Evolutionary conservation across 2,329 filamentous ascomycete species (phyloP).

Genomic region (Claviceps cyperi): DNA sequence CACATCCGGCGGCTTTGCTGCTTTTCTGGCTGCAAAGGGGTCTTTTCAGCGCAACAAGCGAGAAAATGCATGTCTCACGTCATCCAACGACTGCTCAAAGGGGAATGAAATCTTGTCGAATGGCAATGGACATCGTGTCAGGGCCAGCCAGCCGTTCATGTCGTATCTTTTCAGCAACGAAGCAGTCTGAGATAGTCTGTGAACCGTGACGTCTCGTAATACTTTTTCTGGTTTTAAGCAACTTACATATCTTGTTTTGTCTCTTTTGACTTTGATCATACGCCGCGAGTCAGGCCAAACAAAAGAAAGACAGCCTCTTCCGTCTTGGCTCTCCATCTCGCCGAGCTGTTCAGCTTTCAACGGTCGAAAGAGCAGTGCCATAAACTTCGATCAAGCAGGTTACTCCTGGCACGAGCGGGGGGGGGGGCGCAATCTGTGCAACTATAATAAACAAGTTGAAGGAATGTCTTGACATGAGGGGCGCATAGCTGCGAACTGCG

Average conservation of each 20-base stretch:
- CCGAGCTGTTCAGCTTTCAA: not conserved
- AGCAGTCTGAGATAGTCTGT: not conserved
- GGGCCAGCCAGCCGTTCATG: not conserved
- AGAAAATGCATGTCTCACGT: slow-evolving; percentile 2
- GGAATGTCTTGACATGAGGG: no score
- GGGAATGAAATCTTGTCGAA: not conserved
- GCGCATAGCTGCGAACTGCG: no score
- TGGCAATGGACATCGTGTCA: not conserved
- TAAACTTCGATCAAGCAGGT: not conserved
- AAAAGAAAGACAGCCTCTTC: not conserved
- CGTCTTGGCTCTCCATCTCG: not conserved
- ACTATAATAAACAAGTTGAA: not conserved
- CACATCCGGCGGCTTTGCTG: not conserved
- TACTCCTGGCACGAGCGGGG: not conserved
- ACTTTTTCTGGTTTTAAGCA: not conserved
- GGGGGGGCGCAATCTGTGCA: not conserved
- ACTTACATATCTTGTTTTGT: not conserved
- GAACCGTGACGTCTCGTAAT: not conserved
- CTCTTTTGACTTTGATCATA: not conserved
- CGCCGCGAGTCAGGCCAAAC: not conserved
- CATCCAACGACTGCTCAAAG: not conserved
- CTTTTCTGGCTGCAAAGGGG: not conserved
- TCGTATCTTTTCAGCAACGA: not conserved
- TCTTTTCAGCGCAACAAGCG: not conserved
- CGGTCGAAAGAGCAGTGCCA: not conserved